phyloP scores from a whole-genome alignment of 2,329 filamentous ascomycete species.

The Aspergillus sp. region DNA sequence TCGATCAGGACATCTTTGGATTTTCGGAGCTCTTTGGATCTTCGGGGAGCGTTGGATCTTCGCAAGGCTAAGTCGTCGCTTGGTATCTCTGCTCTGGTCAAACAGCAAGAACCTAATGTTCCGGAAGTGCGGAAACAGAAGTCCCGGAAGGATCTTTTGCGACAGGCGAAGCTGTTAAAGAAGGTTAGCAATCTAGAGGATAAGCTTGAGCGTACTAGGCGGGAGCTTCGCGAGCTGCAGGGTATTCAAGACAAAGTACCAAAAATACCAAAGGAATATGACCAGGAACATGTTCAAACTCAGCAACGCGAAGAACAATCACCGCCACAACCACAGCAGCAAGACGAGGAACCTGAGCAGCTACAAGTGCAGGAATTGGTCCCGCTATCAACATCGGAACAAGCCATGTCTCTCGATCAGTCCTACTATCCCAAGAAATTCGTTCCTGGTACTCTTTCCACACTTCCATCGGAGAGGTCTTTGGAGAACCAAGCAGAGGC shows the following conservation, averaged over 20 bases:
- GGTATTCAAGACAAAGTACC: constrained; percentile 25
- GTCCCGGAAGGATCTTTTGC: constrained; percentile 52
- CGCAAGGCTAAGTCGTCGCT: constrained; percentile 27
- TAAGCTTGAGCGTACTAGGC: constrained; percentile 50
- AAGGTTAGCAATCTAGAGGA: constrained; percentile 55
- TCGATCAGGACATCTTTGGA: constrained; percentile 29
- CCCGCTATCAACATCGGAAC: constrained; percentile 7
- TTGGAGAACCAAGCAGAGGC: constrained; percentile 22
- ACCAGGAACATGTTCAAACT: too few species aligned
- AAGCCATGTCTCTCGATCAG: constrained; percentile 17
- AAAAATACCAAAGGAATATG: too few species aligned
- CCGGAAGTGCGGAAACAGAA: constrained; percentile 39
- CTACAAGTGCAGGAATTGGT: background rate
- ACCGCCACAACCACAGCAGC: background rate
- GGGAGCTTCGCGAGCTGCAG: constrained; percentile 47
- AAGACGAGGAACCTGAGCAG: constrained; percentile 3
- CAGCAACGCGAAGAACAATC: too few species aligned
- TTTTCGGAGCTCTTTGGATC: constrained; percentile 22
- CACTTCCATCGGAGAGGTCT: constrained; percentile 42
- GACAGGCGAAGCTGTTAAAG: constrained; percentile 52
- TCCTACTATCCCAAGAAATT: constrained; percentile 30
- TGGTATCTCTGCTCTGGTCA: constrained; percentile 20
- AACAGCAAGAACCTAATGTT: constrained; percentile 17
- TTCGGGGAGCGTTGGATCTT: constrained; percentile 16
- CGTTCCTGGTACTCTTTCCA: constrained; percentile 37